Evolutionary conservation across 202 grass and related monocot genomes (phyloP).

Genomic region (Zoysia matrella): DNA sequence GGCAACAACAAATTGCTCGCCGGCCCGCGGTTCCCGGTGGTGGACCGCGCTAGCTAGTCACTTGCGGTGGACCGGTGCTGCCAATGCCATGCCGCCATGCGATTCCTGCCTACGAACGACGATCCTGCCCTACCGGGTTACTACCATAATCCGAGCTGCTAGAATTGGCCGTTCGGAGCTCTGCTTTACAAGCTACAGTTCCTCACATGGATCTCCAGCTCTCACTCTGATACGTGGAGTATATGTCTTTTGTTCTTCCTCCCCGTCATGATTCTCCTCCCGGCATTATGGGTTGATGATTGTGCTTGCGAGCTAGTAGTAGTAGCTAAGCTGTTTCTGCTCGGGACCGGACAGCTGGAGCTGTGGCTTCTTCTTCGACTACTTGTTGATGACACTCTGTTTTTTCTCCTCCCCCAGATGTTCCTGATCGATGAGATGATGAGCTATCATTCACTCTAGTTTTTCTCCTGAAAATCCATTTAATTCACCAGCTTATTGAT

Average conservation of each 20-base stretch:
- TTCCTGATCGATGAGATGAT: too few species aligned
- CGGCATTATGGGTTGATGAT: constrained; percentile 12
- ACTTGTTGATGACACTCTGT: too few species aligned
- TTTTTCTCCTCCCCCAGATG: too few species aligned
- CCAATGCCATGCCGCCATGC: neutral
- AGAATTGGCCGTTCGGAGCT: constrained; percentile 57
- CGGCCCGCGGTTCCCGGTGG: neutral
- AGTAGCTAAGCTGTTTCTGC: neutral
- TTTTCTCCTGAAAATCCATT: too few species aligned
- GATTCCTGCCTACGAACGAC: neutral
- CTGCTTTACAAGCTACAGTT: constrained; percentile 52
- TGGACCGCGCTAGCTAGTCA: neutral
- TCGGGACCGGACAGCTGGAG: constrained; percentile 11
- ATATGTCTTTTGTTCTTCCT: neutral
- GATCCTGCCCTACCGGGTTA: constrained; percentile 8
- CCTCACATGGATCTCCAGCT: constrained; percentile 7
- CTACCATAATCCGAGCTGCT: too few species aligned
- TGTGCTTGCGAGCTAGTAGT: neutral
- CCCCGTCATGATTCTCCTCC: neutral
- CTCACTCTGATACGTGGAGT: neutral
- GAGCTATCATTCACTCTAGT: too few species aligned
- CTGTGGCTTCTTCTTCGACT: too few species aligned
- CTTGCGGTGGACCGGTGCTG: neutral
- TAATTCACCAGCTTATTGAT: too few species aligned
- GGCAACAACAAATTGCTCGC: constrained; percentile 36